phyloP scores from a whole-genome alignment of 2,329 filamentous ascomycete species.

The Colletotrichum sp. region DNA sequence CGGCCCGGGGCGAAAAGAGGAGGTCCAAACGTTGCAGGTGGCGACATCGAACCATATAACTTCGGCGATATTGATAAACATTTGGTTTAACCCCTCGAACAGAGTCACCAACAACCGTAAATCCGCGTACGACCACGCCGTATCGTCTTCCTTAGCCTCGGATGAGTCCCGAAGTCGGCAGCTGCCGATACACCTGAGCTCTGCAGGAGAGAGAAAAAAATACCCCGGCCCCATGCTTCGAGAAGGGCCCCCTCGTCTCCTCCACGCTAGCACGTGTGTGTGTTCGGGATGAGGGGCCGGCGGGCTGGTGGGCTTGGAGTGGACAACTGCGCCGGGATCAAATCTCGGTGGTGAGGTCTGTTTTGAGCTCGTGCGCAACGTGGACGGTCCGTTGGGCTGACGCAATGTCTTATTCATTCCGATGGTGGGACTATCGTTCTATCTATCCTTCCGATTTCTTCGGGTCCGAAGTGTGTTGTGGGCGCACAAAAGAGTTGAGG shows the following conservation, averaged over 20 bases:
- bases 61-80: not conserved
- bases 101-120: not conserved
- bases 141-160: constrained; percentile 4
- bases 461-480: not conserved
- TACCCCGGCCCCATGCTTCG: not conserved
- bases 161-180: constrained; percentile 6
- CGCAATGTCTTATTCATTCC: not conserved
- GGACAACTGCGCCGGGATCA: not conserved
- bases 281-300: not conserved
- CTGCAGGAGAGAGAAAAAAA: not conserved
- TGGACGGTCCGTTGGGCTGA: not conserved
- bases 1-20: not conserved
- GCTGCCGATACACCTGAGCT: not conserved
- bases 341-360: not conserved
- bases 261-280: not conserved
- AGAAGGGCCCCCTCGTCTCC: not conserved
- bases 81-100: not conserved
- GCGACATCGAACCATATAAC: constrained; percentile 7
- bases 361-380: constrained; percentile 1
- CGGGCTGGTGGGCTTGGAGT: not conserved
- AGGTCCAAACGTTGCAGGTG: constrained; percentile 5
- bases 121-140: not conserved
- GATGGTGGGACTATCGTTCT: not conserved
- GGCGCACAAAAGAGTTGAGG: not conserved
- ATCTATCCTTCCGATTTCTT: not conserved